These are phyloP conservation scores for Angomonas deanei DNA, from an alignment of 208 protist genomes.

Conservation along the genomic window DNA sequence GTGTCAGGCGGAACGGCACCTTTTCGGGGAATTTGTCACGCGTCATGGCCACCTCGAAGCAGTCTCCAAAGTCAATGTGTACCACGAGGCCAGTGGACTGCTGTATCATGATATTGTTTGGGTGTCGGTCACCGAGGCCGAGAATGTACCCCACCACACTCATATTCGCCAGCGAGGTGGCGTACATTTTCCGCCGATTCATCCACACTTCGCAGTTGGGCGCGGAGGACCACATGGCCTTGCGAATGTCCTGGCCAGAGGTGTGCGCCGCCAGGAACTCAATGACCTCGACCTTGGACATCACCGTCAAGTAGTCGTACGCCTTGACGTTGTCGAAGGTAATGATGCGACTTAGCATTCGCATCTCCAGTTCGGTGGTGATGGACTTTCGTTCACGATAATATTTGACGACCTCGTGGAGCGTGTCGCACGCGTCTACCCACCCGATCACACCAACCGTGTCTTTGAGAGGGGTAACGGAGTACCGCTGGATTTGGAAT, in stretches of 20 bases:
- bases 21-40: slow-evolving; percentile 99
- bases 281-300: slow-evolving; percentile 92
- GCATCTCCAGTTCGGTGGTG: slow-evolving; percentile 72
- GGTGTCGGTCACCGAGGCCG: slow-evolving; percentile 99
- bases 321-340: slow-evolving; percentile 71
- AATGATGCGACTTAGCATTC: slow-evolving; percentile 83
- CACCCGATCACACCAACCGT: slow-evolving; percentile 99
- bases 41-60: slow-evolving; percentile 99
- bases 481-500: slow-evolving; percentile 91
- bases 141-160: slow-evolving; percentile 98
- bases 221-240: slow-evolving; percentile 95
- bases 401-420: slow-evolving; percentile 81
- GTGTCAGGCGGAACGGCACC: slow-evolving; percentile 99
- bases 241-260: slow-evolving; percentile 95
- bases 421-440: slow-evolving; percentile 96
- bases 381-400: slow-evolving; percentile 56
- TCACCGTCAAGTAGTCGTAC: slow-evolving; percentile 79
- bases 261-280: slow-evolving; percentile 94
- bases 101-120: slow-evolving; percentile 99
- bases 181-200: slow-evolving; percentile 97
- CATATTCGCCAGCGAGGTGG: slow-evolving; percentile 98
- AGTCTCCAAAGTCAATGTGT: slow-evolving; percentile 99
- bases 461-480: slow-evolving; percentile 97
- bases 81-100: slow-evolving; percentile 94
- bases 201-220: slow-evolving; percentile 97